These are phyloP conservation scores for Tripterygium wilfordii DNA, from an alignment of 177 flowering plant genomes.

Conservation along the genomic window DNA sequence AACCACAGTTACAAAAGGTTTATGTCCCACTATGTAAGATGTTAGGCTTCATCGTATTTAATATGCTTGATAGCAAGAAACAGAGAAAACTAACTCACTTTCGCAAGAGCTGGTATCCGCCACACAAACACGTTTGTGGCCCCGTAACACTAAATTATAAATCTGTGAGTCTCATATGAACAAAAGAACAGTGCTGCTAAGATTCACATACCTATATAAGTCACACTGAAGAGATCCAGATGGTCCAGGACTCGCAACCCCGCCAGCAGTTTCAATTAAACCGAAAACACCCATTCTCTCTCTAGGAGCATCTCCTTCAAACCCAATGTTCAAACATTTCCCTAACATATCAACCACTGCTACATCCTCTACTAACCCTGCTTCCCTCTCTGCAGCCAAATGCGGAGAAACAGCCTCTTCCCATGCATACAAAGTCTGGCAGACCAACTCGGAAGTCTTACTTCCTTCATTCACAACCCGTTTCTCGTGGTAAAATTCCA, in stretches of 20 bases:
- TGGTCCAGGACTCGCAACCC: conserved; percentile 94
- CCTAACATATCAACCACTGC: conserved; percentile 45
- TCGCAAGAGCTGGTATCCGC: too few relatives aligned
- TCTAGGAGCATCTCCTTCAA: conserved; percentile 8
- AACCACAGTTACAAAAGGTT: too few relatives aligned
- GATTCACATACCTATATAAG: conserved; percentile 57
- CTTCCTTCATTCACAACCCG: conserved; percentile 20
- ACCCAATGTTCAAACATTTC: conserved; percentile 35
- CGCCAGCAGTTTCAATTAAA: conserved; percentile 91
- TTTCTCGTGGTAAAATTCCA: conserved; percentile 35
- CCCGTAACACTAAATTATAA: too few relatives aligned
- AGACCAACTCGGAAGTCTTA: conserved; percentile 41
- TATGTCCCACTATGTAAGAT: too few relatives aligned
- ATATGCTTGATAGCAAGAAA: too few relatives aligned
- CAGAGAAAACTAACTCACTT: too few relatives aligned
- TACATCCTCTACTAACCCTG: conserved; percentile 44
- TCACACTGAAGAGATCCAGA: conserved; percentile 94
- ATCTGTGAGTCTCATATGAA: background rate
- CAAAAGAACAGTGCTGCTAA: background rate
- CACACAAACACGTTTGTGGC: too few relatives aligned
- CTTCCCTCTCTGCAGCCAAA: conserved; percentile 85
- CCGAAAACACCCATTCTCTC: conserved; percentile 28
- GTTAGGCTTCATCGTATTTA: too few relatives aligned
- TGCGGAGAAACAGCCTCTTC: conserved; percentile 90
- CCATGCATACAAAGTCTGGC: conserved; percentile 82